These are phyloP conservation scores for Fraxinus albicans DNA, from an alignment of 305 asterid genomes.

Conservation along the genomic window DNA sequence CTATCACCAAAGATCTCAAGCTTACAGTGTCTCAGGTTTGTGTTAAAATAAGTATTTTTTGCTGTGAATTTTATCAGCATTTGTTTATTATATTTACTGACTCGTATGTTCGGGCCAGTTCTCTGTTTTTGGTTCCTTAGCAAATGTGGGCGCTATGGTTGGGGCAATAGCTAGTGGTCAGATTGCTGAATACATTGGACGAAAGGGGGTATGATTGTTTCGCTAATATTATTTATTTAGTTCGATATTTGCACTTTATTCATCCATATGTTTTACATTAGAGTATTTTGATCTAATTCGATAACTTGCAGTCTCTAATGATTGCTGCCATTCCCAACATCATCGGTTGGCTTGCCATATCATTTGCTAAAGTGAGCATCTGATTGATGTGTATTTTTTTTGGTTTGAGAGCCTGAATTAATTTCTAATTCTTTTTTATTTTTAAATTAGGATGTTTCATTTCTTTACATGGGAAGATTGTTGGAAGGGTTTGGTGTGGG, in stretches of 20 bases:
- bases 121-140: constrained; percentile 82
- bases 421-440: background rate
- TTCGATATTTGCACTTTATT: background rate
- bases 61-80: constrained; percentile 2
- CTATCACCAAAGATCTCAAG: constrained; percentile 61
- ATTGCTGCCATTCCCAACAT: constrained; percentile 92
- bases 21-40: constrained; percentile 87
- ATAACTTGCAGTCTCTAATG: constrained; percentile 63
- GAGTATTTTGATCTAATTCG: constrained; percentile 8
- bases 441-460: constrained; percentile 60
- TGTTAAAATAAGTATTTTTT: constrained; percentile 2
- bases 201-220: too few species aligned
- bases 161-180: constrained; percentile 98
- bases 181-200: constrained; percentile 85
- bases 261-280: background rate
- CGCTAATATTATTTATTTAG: too few species aligned
- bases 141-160: constrained; percentile 95
- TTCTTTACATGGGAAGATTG: constrained; percentile 97
- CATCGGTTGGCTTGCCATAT: constrained; percentile 88
- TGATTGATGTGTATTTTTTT: background rate
- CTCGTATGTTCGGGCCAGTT: constrained; percentile 48
- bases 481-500: constrained; percentile 99
- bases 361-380: constrained; percentile 70
- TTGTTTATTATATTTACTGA: constrained; percentile 17
- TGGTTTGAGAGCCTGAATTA: background rate